These are phyloP conservation scores for Neurospora sp. DNA, from an alignment of 495 filamentous ascomycete genomes.

Conservation along the genomic window DNA sequence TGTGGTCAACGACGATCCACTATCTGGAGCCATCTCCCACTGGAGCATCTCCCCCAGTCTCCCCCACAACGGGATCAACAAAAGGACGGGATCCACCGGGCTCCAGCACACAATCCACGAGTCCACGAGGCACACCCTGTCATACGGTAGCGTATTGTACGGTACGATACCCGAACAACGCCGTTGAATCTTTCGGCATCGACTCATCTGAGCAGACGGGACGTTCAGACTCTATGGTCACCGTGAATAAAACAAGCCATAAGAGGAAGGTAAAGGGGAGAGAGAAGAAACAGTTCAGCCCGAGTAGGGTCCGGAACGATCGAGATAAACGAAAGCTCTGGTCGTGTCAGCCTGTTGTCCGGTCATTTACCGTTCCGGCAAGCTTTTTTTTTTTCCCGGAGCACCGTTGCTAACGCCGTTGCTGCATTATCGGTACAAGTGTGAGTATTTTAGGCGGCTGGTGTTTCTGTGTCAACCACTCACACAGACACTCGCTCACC, in stretches of 20 bases:
- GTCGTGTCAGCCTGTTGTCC: background rate
- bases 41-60: background rate
- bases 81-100: background rate
- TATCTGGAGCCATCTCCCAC: background rate
- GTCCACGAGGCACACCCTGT: background rate
- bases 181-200: background rate
- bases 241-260: background rate
- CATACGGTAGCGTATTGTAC: background rate
- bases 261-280: background rate
- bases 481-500: background rate
- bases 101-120: background rate
- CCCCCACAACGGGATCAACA: background rate
- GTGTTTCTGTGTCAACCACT: background rate
- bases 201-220: background rate
- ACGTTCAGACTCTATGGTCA: background rate
- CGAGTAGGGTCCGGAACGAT: background rate
- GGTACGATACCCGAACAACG: background rate
- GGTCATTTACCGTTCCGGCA: background rate
- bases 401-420: background rate
- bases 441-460: background rate
- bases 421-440: background rate
- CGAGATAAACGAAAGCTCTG: background rate
- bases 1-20: background rate
- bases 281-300: background rate
- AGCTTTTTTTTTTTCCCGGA: background rate